Percentiles rank a stretch among this genome's conserved stretches.
These are phyloP conservation scores for Boletus bicolor DNA, from an alignment of 768 basidiomycete species.

Conservation along the genomic window DNA sequence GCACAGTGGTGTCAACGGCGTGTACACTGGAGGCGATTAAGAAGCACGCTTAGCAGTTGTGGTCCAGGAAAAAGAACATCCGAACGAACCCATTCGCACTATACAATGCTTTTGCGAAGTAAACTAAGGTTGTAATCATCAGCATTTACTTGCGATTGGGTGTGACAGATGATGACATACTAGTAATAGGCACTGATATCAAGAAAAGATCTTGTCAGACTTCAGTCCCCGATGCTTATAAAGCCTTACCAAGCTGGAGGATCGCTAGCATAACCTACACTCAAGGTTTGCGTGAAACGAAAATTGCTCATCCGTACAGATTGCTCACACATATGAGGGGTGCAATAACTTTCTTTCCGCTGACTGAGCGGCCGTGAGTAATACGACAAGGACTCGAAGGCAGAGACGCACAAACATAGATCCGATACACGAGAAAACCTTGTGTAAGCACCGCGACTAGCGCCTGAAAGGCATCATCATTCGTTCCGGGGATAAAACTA, in stretches of 20 bases:
- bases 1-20: not conserved
- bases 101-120: not conserved
- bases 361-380: not conserved
- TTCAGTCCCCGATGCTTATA: too few relatives aligned
- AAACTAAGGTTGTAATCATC: not conserved
- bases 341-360: not conserved
- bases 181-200: not conserved
- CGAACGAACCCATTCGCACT: not conserved
- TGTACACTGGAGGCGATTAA: not conserved
- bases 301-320: too few relatives aligned
- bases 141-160: not conserved
- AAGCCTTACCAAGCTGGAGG: constrained; percentile 4
- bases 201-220: not conserved
- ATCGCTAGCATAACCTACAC: not conserved
- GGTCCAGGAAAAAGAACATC: not conserved
- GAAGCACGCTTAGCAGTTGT: not conserved
- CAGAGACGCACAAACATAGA: constrained; percentile 9
- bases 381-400: not conserved
- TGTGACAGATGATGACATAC: not conserved
- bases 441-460: constrained; percentile 3
- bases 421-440: constrained; percentile 12
- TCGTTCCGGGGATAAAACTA: not conserved
- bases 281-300: not conserved
- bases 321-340: constrained; percentile 3
- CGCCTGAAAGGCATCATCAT: not conserved